phyloP scores from a whole-genome alignment of 257 asterid genomes.

The Solanum commersonii region DNA sequence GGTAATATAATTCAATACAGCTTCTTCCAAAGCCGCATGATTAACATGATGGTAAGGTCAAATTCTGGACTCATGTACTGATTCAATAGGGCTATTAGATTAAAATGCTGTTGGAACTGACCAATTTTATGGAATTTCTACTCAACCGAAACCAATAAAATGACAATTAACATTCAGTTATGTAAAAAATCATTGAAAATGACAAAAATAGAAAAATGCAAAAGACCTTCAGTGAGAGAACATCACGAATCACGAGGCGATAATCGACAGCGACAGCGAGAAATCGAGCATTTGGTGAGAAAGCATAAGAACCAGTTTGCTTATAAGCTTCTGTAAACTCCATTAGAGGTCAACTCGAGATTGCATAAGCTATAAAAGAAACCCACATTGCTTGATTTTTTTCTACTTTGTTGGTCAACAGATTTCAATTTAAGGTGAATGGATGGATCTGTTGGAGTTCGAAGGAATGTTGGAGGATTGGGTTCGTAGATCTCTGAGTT shows the following conservation, averaged over 20 bases:
- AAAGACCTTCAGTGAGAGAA: constrained; percentile 72
- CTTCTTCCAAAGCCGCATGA: neutral
- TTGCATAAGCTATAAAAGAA: neutral
- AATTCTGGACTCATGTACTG: neutral
- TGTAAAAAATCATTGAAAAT: neutral
- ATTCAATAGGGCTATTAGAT: neutral
- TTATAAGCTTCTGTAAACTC: constrained; percentile 86
- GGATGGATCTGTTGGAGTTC: neutral
- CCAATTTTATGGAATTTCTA: neutral
- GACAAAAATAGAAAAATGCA: neutral
- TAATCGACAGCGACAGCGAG: constrained; percentile 88
- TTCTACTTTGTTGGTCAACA: neutral
- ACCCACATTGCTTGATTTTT: neutral
- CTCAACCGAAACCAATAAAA: neutral
- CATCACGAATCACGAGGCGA: constrained; percentile 92
- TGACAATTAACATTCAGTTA: neutral
- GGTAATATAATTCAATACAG: neutral
- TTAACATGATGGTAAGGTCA: neutral
- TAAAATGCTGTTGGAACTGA: neutral
- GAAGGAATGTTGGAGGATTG: neutral
- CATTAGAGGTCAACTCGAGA: constrained; percentile 27
- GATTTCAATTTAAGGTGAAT: neutral
- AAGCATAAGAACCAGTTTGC: constrained; percentile 77
- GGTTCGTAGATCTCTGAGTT: neutral
- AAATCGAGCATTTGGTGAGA: constrained; percentile 82